Evolutionary conservation across 768 basidiomycete species (phyloP), one percentile per base, ranked within the genome.

Genomic region (Pisolithus orientalis): DNA sequence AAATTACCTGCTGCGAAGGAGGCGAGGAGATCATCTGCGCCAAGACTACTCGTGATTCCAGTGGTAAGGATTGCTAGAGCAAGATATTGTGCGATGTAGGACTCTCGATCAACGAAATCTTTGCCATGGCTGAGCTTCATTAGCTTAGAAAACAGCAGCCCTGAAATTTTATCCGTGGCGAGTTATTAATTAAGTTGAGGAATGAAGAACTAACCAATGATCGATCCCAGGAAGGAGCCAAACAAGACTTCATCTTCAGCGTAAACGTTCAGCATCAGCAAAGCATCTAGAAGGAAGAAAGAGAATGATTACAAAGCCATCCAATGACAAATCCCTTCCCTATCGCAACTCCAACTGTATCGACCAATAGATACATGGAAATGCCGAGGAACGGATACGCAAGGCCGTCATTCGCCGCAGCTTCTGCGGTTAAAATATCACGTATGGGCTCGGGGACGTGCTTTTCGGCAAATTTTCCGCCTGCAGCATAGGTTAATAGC

Each of bases 361-460:
- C 90, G 5, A 92, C 58, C 9, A 84, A 85, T 44, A 98, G 75
- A 65, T 95, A 97, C 9, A 98, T 75, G 3, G 94, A 82, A 49
- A 98, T 76, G 27, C 82, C 80, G 51, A 97, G 74, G 66, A 97
- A 97, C 0, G 94, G 94, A 66, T 94, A 96, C 2, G 94, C 93
- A 13, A 97, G 77, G 2, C 96, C 96, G 59, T 98, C 96, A 67
- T 99, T 99, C 6, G 90, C 85, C 0, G 94, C 96, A 5, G 89
- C 90, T 69, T 98, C 95, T 0, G 90, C 91, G 0, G 88, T 80
- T 6, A 96, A 73, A 40, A 96, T 76, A 24, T 82, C 85, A 28
- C 94, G 82, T 24, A 98, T 75, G 49, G 90, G 85, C 5, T 70
- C 56, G 4, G 87, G 87, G 4, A 91, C 88, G 60, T 90, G 79